phyloP scores from a whole-genome alignment of 768 basidiomycete species.

The Phanerochaete carnosa region DNA sequence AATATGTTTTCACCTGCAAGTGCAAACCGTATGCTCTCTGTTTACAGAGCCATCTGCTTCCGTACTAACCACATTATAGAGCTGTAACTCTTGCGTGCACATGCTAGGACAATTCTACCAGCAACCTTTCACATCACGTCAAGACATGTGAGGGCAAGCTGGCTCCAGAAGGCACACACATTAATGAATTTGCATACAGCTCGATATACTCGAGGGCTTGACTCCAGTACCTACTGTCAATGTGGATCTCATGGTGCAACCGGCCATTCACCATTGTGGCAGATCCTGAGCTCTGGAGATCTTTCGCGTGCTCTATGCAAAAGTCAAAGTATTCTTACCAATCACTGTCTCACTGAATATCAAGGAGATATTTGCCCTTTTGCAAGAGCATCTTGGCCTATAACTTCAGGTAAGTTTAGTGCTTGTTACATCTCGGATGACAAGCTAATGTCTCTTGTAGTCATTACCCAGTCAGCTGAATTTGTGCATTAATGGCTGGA shows the following conservation, averaged over 20 bases:
- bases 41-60: neutral
- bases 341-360: constrained; percentile 14
- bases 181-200: neutral
- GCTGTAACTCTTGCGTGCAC: neutral
- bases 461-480: neutral
- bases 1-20: neutral
- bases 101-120: constrained; percentile 9
- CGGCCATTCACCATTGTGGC: constrained; percentile 16
- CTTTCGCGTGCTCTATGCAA: constrained; percentile 13
- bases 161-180: neutral
- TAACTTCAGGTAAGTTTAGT: neutral
- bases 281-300: constrained; percentile 12
- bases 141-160: neutral
- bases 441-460: neutral
- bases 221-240: constrained; percentile 5
- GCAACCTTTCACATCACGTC: constrained; percentile 8
- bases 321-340: constrained; percentile 12
- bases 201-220: constrained; percentile 2
- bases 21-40: neutral
- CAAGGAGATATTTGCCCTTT: constrained; percentile 10
- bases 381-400: neutral
- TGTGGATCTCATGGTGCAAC: constrained; percentile 18
- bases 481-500: neutral
- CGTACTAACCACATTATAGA: neutral
- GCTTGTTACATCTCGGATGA: too few species aligned